Base-by-base conservation (phyloP, 345 rosid genomes). In the Bruguiera gymnorhiza region DNA sequence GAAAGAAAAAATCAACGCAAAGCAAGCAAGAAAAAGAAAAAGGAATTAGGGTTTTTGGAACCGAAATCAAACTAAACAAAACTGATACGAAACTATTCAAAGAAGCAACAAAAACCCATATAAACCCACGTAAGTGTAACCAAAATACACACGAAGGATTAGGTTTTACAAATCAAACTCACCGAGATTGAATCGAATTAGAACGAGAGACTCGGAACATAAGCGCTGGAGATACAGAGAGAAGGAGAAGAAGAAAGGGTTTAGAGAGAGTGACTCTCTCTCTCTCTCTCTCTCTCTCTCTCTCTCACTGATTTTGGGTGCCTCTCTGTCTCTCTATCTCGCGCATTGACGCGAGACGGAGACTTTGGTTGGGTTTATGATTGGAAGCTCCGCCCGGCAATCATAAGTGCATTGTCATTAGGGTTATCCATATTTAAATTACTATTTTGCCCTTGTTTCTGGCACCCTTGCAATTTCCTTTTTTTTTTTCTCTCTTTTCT, bases 331-430 rank as follows among this genome's bases (percentile, higher is more conserved):
- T 34, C 10, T 6, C 36, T 37, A 39, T 4, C 20, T 27, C 9
- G 24, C 58, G 43, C 56, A 30, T 30, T 2, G 21, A 60, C 74
- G 29, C 74, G 53, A 26, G 62, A 13, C 50, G 52, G 19, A 55
- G 55, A 26, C 61, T 27, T 3, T 39, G 55, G 13, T 11, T 39
- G 54, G 62, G 46, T 54, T 56, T 64, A n/a, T 46, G 30, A 10
- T 18, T 32, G 69, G 50, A 50, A 46, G 9, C 18, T 72, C 65
- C 75, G 64, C 37, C 37, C 1, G 8, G 37, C 2, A 34, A 34
- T 23, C 36, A 21, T 43, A 43, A 11, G 15, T 3, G 1, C 16
- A 2, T 11, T 13, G 50, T 18, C 50, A 43, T 43, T 43, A 43
- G 50, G 50, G 50, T 43, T 43, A 3, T 15, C 15, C 1, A 11